Evolutionary conservation across 768 basidiomycete species (phyloP).

Genomic region (Roridomyces roridus): DNA sequence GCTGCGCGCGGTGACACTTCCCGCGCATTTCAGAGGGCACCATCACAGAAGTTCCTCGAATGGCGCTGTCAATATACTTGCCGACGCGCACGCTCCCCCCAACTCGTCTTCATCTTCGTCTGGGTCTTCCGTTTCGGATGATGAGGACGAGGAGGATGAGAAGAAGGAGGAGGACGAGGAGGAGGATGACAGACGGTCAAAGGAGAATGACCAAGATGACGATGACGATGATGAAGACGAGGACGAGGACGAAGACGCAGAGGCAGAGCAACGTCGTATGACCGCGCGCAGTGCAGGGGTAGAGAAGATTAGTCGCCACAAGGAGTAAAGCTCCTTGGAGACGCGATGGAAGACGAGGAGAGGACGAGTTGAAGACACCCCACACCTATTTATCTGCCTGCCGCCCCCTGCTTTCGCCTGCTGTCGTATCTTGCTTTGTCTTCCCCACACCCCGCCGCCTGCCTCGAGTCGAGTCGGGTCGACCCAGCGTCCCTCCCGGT

Average conservation of each 20-base stretch:
- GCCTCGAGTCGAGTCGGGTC: too few relatives aligned
- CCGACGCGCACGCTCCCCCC: too few relatives aligned
- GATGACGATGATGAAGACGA: conserved; percentile 27
- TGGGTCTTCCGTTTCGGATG: not conserved
- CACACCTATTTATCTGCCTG: too few relatives aligned
- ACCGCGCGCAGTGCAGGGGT: conserved; percentile 27
- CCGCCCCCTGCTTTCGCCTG: too few relatives aligned
- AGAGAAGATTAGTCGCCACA: conserved; percentile 28
- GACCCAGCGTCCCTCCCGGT: too few relatives aligned
- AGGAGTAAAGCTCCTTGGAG: conserved; percentile 9
- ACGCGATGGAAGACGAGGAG: too few relatives aligned
- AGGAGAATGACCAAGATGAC: conserved; percentile 19
- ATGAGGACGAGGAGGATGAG: not conserved
- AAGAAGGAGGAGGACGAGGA: not conserved
- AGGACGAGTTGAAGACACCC: too few relatives aligned
- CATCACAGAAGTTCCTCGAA: conserved; percentile 33
- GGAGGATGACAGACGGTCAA: not conserved
- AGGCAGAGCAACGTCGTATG: conserved; percentile 16
- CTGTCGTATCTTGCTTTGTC: too few relatives aligned
- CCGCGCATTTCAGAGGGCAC: conserved; percentile 36
- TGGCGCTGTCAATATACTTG: conserved; percentile 1
- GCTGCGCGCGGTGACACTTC: conserved; percentile 36
- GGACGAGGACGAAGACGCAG: conserved; percentile 26
- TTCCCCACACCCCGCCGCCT: too few relatives aligned
- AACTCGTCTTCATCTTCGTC: too few relatives aligned